A percentile compares a stretch with the other conserved stretches of the same genome.
These are phyloP conservation scores for Medicago lupulina DNA, from an alignment of 306 rosid species.

Conservation along the genomic window DNA sequence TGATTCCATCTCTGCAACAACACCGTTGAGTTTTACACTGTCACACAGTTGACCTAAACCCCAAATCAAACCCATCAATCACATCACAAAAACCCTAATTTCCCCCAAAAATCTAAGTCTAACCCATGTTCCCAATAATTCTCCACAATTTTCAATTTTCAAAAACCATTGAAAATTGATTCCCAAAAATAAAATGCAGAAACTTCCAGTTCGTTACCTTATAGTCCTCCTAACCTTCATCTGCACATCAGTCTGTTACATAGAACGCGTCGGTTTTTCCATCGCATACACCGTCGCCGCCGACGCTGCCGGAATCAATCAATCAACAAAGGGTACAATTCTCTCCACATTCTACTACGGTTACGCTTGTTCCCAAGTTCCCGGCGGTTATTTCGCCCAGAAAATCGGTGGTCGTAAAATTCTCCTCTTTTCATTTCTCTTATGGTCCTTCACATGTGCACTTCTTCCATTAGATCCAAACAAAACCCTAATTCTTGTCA, in stretches of 20 bases:
- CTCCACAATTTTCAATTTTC: neutral
- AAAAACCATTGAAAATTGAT: neutral
- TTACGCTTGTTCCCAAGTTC: conserved; percentile 95
- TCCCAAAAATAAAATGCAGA: neutral
- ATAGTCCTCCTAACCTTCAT: conserved; percentile 86
- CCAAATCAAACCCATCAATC: neutral
- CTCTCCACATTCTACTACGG: conserved; percentile 95
- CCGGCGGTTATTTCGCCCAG: conserved; percentile 97
- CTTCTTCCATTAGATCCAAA: conserved; percentile 81
- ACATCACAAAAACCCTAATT: neutral
- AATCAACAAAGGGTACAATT: conserved; percentile 82
- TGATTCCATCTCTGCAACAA: neutral
- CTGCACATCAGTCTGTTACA: conserved; percentile 89
- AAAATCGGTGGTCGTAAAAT: conserved; percentile 85
- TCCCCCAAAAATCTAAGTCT: neutral
- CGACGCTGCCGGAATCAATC: conserved; percentile 71
- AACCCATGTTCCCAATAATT: neutral
- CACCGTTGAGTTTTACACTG: neutral
- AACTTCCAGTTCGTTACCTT: conserved; percentile 66
- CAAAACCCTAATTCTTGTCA: conserved; percentile 56
- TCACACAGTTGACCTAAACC: neutral
- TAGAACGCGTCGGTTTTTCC: conserved; percentile 94
- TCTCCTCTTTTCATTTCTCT: conserved; percentile 77
- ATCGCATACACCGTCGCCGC: conserved; percentile 95
- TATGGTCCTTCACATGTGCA: conserved; percentile 91